phyloP scores from a whole-genome alignment of 2,329 filamentous ascomycete species.

The Colletotrichum orchidophilum region DNA sequence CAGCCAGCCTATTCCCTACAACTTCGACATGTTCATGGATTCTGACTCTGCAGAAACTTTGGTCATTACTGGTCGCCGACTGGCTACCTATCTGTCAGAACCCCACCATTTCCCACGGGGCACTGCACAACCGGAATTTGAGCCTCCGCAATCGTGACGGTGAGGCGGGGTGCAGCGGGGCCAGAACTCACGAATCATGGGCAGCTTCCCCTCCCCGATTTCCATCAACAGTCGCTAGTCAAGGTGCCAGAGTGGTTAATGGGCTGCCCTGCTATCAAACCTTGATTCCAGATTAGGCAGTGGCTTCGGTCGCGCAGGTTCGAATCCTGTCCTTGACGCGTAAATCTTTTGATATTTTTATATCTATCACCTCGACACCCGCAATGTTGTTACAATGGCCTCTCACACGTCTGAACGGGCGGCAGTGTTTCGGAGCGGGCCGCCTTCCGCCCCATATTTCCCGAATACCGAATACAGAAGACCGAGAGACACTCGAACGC shows the following conservation, averaged over 20 bases:
- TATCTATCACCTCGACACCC: too few relatives aligned
- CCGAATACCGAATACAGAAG: too few relatives aligned
- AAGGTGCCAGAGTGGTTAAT: conserved; percentile 1
- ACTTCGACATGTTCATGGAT: not conserved
- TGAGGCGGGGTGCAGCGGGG: not conserved
- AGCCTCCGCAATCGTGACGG: not conserved
- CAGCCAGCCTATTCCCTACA: not conserved
- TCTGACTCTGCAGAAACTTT: not conserved
- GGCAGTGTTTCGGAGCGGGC: too few relatives aligned
- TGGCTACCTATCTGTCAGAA: not conserved
- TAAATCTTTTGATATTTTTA: not conserved
- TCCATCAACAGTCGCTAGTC: not conserved
- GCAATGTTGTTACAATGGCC: too few relatives aligned
- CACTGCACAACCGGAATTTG: too few relatives aligned
- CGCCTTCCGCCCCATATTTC: too few relatives aligned
- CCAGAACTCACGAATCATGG: not conserved
- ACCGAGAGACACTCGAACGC: too few relatives aligned
- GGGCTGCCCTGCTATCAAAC: not conserved
- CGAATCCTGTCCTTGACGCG: not conserved
- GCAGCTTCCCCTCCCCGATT: rapidly evolving
- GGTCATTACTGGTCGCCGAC: not conserved
- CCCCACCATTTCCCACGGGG: not conserved
- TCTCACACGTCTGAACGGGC: too few relatives aligned
- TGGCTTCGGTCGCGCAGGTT: not conserved
- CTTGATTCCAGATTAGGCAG: not conserved